A percentile compares a stretch with the other conserved stretches of the same genome.
Conservation (phyloP, 225 moss, liverwort and hornwort genomes). For the Anthoceros angustus region DNA sequence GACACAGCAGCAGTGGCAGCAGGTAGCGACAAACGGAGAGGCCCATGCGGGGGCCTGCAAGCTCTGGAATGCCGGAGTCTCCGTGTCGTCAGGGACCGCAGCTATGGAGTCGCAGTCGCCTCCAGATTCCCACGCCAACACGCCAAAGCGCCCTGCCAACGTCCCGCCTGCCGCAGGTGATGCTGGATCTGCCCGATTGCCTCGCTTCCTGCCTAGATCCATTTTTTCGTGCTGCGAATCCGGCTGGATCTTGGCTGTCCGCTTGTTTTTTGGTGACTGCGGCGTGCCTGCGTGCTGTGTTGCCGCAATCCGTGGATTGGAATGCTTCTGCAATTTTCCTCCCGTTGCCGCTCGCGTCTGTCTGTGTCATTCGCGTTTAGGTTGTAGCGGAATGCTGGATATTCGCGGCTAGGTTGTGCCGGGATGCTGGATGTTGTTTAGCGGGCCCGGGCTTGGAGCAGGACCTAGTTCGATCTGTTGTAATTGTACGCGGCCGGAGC, state of each 20-base stretch:
- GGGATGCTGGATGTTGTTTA: too few species aligned
- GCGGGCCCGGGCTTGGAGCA: too few species aligned
- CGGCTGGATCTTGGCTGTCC: not conserved
- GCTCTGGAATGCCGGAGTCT: constrained; percentile 1
- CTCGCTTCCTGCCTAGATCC: not conserved
- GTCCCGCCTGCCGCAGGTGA: not conserved
- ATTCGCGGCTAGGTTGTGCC: too few species aligned
- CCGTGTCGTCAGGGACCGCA: not conserved
- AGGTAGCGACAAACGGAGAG: not conserved
- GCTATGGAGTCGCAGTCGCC: constrained; percentile 4
- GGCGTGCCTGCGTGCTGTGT: not conserved
- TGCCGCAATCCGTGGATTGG: too few species aligned
- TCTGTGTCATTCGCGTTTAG: too few species aligned
- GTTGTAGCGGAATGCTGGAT: too few species aligned
- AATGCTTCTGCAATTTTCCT: too few species aligned
- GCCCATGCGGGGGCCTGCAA: constrained; percentile 5
- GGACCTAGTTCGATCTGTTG: too few species aligned
- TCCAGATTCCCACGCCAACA: constrained; percentile 1
- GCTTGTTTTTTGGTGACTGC: not conserved
- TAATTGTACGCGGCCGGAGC: too few species aligned
- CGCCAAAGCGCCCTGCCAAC: constrained; percentile 1
- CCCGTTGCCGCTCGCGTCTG: too few species aligned
- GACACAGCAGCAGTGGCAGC: not conserved
- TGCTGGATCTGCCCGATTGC: too few species aligned
- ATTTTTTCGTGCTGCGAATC: not conserved